Conservation (phyloP, 345 rosid species). For the Passiflora organensis region DNA sequence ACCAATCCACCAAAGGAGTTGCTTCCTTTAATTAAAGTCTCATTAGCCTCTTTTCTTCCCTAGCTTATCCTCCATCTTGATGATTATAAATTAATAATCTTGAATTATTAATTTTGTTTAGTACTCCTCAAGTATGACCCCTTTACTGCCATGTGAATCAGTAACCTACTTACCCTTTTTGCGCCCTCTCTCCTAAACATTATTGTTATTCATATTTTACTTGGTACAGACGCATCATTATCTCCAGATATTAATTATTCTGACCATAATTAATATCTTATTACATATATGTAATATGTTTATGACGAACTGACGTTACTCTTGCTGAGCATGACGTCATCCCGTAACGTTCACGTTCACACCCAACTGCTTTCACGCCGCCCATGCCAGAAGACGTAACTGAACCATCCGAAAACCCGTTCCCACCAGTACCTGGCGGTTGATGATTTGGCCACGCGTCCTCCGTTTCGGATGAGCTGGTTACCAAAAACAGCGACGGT, state of each 20-base stretch:
- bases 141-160: no score
- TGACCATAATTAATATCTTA: background rate
- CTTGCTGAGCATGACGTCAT: conserved; percentile 6
- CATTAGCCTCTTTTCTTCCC: no score
- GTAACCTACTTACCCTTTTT: no score
- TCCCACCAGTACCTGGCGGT: conserved; percentile 1
- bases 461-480: conserved; percentile 8
- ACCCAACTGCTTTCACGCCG: conserved; percentile 33
- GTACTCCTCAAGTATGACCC: no score
- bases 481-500: background rate
- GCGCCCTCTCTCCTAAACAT: background rate
- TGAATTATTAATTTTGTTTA: no score
- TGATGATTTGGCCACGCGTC: background rate
- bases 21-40: background rate
- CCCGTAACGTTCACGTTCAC: conserved; percentile 19
- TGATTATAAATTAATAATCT: background rate
- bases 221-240: background rate
- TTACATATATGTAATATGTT: background rate
- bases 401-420: conserved; percentile 8
- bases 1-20: conserved; percentile 10
- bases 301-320: background rate
- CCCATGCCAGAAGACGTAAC: conserved; percentile 32
- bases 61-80: no score
- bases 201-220: background rate
- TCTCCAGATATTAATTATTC: background rate